Evolutionary conservation across 2,329 filamentous ascomycete genomes (phyloP), one percentile per base, ranked within the genome.

Genomic region (Fusarium heterosporum): DNA sequence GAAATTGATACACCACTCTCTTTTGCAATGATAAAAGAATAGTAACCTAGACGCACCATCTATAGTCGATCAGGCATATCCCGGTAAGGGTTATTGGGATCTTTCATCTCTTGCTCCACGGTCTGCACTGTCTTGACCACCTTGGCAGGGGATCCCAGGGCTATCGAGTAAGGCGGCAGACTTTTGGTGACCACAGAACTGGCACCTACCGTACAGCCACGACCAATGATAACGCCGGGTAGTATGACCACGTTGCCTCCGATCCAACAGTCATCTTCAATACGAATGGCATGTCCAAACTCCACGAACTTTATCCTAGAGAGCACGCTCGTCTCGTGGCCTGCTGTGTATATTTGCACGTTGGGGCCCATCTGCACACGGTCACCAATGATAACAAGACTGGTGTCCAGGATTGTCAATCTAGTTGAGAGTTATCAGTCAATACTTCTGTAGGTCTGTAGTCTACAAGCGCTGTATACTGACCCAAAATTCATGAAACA

Each of bases 311-410:
- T 79, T 25, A 83, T 77, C 17, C 84, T 80, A 3, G 79, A 81
- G 52, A 80, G 78, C 1, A 85, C 80, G 68, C 90, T 90, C 0
- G 90, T 81, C 47, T 92, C 90, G 75, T 96, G 92, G 0, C 87
- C 90, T 2, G 87, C 92, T 3, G 87, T 86, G 73, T 87, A 92
- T 55, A 96, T 85, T 48, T 82, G 86, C 0, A 94, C 90, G 69
- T 88, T 89, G 1, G 92, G 90, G 0, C 90, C 92, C 54, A 94
- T 83, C 66, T 92, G 78, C 3, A 91, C 91, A 28, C 91, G 85
- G 26, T 89, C 84, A 0, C 92, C 92, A 45, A 94, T 90, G 6
- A 76, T 80, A 39, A 94, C 89, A 4, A 87, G 80, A 66, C 87
- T 90, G n/a, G 89, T 93, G 74, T 95, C 92, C 14, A 93, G 80